Evolutionary conservation across 495 filamentous ascomycete species (phyloP), one percentile per base, ranked within the genome.

Genomic region (Darksidea phi): DNA sequence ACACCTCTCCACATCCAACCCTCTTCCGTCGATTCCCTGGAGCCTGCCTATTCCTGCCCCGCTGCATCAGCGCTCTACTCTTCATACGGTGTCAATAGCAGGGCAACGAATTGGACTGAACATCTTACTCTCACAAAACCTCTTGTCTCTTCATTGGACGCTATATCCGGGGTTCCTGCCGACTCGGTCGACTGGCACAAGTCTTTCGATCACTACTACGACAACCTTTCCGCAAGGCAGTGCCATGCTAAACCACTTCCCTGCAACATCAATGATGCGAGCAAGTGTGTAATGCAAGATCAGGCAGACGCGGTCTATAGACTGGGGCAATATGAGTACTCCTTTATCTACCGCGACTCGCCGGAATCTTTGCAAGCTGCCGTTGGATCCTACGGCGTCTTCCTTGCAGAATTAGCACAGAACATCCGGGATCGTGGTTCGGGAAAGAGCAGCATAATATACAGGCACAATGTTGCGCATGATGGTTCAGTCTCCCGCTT

Each of bases 161-260:
- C 67, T 26, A 78, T 88, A 54, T 84, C 82, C 0, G 85, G 84
- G 8, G 77, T 88, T 13, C 61, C 76, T 28, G 69, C 79, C 1
- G 71, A 65, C 38, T 80, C 84, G 61, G 65, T 69, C 0, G 79
- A 79, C 26, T 90, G 85, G 76, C 84, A 88, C 62, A 74, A 68
- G 23, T 80, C 76, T 58, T 83, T 82, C 54, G 87, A 90, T 69
- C 86, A 88, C 70, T 89, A 88, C 70, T 89, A 82, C 68, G 87
- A 90, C 68, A 88, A 87, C 53, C 78, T 90, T 20, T 86, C 83
- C 6, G 81, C 86, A 1, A 79, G 86, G 6, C 82, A 86, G 53
- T 90, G 87, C 64, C 84, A 89, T 55, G 67, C 63, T 28, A 84
- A 85, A 59, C 79, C 84, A 0, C 75, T 88, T 1, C 86, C 87